Evolutionary conservation across 352 stramenopile species (phyloP).

Genomic region (Aphanomyces stellatus): DNA sequence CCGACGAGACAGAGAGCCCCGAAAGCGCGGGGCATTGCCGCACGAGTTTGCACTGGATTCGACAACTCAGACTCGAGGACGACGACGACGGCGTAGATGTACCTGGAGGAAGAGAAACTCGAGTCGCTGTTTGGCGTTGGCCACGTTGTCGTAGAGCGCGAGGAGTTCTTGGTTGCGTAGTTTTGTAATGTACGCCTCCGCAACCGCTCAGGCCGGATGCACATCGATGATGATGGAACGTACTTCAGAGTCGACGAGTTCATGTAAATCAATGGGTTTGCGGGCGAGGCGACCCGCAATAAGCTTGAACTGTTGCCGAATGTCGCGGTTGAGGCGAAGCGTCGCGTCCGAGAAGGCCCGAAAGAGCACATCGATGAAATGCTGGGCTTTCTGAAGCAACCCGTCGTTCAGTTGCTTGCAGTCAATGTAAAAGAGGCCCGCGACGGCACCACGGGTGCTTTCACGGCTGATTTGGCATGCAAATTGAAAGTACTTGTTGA

Average conservation of each 20-base stretch:
- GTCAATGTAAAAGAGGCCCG: slow-evolving; percentile 10
- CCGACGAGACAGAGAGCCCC: slow-evolving; percentile 18
- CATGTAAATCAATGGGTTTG: slow-evolving; percentile 58
- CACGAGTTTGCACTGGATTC: slow-evolving; percentile 2
- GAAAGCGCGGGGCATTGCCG: not conserved
- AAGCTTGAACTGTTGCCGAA: slow-evolving; percentile 67
- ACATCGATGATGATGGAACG: too few relatives aligned
- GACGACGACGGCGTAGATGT: not conserved
- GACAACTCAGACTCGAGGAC: slow-evolving; percentile 5
- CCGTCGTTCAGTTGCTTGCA: slow-evolving; percentile 35
- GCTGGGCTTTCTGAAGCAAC: slow-evolving; percentile 31
- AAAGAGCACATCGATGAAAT: slow-evolving; percentile 37
- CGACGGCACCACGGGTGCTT: not conserved
- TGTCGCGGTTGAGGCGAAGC: slow-evolving; percentile 34
- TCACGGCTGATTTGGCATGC: slow-evolving; percentile 9
- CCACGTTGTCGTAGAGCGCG: slow-evolving; percentile 38
- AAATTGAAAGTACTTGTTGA: slow-evolving; percentile 9
- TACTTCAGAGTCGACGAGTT: slow-evolving; percentile 54
- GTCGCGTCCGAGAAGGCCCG: slow-evolving; percentile 45
- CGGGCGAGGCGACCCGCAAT: slow-evolving; percentile 48
- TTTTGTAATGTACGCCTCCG: slow-evolving; percentile 31
- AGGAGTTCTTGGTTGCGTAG: slow-evolving; percentile 37
- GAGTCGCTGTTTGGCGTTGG: slow-evolving; percentile 47
- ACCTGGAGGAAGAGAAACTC: slow-evolving; percentile 57
- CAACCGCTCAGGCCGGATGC: not conserved